phyloP scores from a whole-genome alignment of 2,329 filamentous ascomycete species.

The Endocalyx cinctus region DNA sequence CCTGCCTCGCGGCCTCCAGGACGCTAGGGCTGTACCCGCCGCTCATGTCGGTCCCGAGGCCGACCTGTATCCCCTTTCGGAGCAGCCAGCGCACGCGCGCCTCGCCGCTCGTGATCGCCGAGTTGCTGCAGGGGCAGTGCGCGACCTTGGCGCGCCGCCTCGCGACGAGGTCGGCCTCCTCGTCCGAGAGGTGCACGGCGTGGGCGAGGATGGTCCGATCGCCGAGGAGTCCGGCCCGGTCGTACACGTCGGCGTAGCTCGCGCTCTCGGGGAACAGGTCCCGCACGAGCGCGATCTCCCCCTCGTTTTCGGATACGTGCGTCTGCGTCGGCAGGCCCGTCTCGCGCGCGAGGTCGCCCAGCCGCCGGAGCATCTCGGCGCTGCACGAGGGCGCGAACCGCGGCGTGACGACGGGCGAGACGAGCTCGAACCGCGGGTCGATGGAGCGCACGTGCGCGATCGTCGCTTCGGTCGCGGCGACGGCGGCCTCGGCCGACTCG shows the following conservation, averaged over 20 bases:
- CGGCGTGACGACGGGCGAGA: conserved; percentile 77
- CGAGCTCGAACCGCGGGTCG: conserved; percentile 60
- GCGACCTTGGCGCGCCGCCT: conserved; percentile 60
- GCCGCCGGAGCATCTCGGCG: conserved; percentile 50
- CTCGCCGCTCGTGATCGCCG: conserved; percentile 72
- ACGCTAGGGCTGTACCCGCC: conserved; percentile 77
- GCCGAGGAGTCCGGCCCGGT: conserved; percentile 64
- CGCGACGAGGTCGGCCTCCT: conserved; percentile 63
- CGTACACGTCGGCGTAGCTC: conserved; percentile 77
- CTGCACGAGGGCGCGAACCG: conserved; percentile 63
- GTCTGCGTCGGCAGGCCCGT: conserved; percentile 73
- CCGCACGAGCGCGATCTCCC: conserved; percentile 68
- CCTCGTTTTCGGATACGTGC: conserved; percentile 79
- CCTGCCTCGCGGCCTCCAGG: conserved; percentile 68
- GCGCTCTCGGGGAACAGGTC: conserved; percentile 60
- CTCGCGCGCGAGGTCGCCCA: conserved; percentile 61
- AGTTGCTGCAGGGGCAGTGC: conserved; percentile 88
- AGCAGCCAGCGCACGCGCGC: conserved; percentile 72
- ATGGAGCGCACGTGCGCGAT: conserved; percentile 63
- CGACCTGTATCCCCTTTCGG: conserved; percentile 70
- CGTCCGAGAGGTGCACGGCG: conserved; percentile 67
- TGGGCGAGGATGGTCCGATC: conserved; percentile 78
- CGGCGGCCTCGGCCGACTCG: conserved; percentile 52
- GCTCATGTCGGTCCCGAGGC: conserved; percentile 85
- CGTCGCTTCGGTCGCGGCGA: conserved; percentile 52